Evolutionary conservation across 1,139 yeast genomes (phyloP).

Genomic region (Spencermartinsiella ligniputridi): DNA sequence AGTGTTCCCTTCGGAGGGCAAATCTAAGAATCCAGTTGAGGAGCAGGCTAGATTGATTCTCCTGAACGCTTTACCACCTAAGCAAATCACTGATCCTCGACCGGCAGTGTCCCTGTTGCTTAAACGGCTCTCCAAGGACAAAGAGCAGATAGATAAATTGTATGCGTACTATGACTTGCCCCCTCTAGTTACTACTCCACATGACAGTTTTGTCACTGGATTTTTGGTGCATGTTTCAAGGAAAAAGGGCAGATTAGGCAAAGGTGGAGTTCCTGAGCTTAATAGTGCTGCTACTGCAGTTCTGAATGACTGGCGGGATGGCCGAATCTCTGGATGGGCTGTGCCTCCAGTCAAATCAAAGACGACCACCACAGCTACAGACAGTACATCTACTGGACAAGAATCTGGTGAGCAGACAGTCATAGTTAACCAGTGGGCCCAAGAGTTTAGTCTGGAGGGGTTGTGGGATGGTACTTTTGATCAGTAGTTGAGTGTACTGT

Average conservation of each 20-base stretch:
- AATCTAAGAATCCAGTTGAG: constrained; percentile 48
- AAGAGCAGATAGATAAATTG: constrained; percentile 71
- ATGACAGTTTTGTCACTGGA: constrained; percentile 49
- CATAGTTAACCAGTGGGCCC: constrained; percentile 86
- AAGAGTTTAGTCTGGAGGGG: constrained; percentile 89
- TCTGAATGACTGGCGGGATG: constrained; percentile 96
- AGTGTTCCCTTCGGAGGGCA: constrained; percentile 76
- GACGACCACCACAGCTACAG: constrained; percentile 29
- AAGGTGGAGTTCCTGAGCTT: constrained; percentile 89
- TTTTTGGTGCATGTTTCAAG: constrained; percentile 91
- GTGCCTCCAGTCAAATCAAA: constrained; percentile 54
- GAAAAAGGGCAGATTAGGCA: constrained; percentile 84
- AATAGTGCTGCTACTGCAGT: constrained; percentile 80
- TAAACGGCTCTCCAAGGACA: constrained; percentile 55
- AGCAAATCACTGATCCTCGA: constrained; percentile 77
- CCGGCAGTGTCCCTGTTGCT: constrained; percentile 75
- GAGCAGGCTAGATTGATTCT: constrained; percentile 86
- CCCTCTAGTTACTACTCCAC: constrained; percentile 54
- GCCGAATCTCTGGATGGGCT: constrained; percentile 89
- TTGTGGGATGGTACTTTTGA: constrained; percentile 37
- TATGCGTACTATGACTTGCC: constrained; percentile 73
- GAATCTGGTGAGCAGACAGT: constrained; percentile 58
- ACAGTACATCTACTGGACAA: constrained; percentile 21
- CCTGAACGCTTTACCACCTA: constrained; percentile 86
- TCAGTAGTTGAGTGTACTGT: constrained; percentile 6